A percentile compares a stretch with the other conserved stretches of the same genome.
Evolutionary conservation across 768 basidiomycete species (phyloP).

Genomic region (Filobasidium floriforme): DNA sequence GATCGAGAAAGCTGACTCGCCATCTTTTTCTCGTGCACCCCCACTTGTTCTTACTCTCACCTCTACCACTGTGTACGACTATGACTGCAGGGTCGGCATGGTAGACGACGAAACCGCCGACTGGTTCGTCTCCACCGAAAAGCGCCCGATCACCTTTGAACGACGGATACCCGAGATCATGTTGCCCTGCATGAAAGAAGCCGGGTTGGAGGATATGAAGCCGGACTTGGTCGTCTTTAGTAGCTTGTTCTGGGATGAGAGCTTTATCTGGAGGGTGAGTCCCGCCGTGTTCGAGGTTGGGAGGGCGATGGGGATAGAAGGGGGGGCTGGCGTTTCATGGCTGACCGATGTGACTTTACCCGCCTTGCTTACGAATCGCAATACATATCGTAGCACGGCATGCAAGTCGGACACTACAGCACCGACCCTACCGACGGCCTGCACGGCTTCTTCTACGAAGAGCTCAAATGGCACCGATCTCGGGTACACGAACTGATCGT

Average conservation of each 20-base stretch:
- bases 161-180: constrained; percentile 23
- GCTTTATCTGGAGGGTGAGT: constrained; percentile 27
- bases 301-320: background rate
- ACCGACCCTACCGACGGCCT: constrained; percentile 1
- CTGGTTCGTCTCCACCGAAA: constrained; percentile 16
- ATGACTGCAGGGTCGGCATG: constrained; percentile 26
- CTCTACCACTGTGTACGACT: too few species aligned
- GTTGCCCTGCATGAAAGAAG: constrained; percentile 21
- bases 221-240: constrained; percentile 26
- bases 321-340: background rate
- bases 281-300: too few species aligned
- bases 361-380: too few species aligned
- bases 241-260: constrained; percentile 31
- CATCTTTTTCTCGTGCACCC: too few species aligned
- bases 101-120: constrained; percentile 26
- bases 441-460: constrained; percentile 22
- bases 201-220: constrained; percentile 3
- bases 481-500: constrained; percentile 19
- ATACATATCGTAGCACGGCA: background rate
- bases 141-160: constrained; percentile 26
- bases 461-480: constrained; percentile 28
- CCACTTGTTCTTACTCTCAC: too few species aligned
- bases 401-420: background rate
- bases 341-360: background rate
- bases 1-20: too few species aligned